Evolutionary conservation across 2,329 filamentous ascomycete species (phyloP), one percentile per base, ranked within the genome.

Genomic region (Aspergillus thermomutatus): DNA sequence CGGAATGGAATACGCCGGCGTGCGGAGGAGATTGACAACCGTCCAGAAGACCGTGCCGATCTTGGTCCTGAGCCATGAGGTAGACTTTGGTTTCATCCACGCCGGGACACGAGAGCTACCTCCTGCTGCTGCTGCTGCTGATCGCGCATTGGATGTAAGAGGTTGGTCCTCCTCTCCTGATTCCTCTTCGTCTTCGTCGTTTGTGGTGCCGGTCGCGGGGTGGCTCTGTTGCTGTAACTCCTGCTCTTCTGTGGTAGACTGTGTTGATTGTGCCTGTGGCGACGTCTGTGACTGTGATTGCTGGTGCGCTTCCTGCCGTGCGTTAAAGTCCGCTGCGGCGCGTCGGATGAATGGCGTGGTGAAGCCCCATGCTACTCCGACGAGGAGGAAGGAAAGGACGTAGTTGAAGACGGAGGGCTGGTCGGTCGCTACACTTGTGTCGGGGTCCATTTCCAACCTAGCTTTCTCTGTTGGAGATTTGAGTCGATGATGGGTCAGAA

Each of bases 311-410:
- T 72, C 71, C 60, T 75, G 72, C 52, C 84, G 81, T 3, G 87
- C 87, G 53, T 80, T 84, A 77, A 94, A 92, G 59, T 87, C 82
- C 50, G 88, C 83, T 1, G 93, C 92, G 9, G 93, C 93, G 60
- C 85, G 85, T 25, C 92, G 88, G 81, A 97, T 96, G 79, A 97
- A 97, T 54, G 88, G 88, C 21, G 91, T 96, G 1, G 91, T 96
- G 66, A 96, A 86, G 52, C 92, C 93, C 93, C 93, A 97, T 64
- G 91, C 92, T 25, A 94, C 79, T 53, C 92, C 92, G 64, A 97
- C 92, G 58, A 96, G 85, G 53, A 97, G 82, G 80, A 97, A 97
- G 65, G 90, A 91, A 57, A 93, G 80, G 61, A 94, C 82, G 80
- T 94, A 96, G 77, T 92, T 92, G 78, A 95, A 81, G 62, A 74